A percentile compares a stretch with the other conserved stretches of the same genome.
Evolutionary conservation across 768 basidiomycete genomes (phyloP).

Genomic region (Phanerochaete sordida): DNA sequence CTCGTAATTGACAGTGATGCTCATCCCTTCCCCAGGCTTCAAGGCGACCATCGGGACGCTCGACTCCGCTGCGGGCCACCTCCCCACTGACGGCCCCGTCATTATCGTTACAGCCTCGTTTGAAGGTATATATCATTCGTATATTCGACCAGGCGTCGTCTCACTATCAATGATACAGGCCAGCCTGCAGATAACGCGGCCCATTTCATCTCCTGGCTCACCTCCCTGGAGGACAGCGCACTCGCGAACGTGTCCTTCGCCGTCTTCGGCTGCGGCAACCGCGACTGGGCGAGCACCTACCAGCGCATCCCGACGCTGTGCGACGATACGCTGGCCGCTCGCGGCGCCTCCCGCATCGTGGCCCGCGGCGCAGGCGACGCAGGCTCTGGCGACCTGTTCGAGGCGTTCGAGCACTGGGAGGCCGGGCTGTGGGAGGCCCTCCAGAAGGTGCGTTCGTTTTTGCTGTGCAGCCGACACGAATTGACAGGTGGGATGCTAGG

Average conservation of each 20-base stretch:
- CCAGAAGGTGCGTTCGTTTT: conserved; percentile 25
- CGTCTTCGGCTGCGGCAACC: conserved; percentile 49
- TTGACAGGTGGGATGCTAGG: not conserved
- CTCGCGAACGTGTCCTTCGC: conserved; percentile 34
- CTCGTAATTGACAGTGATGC: too few relatives aligned
- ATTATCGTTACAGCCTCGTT: conserved; percentile 45
- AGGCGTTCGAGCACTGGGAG: conserved; percentile 42
- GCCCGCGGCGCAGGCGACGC: conserved; percentile 41
- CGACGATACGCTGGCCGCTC: conserved; percentile 31
- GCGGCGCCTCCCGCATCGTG: conserved; percentile 34
- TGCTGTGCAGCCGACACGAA: not conserved
- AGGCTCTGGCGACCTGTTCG: conserved; percentile 37
- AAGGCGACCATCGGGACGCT: conserved; percentile 35
- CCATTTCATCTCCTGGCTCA: conserved; percentile 42
- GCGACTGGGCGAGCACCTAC: conserved; percentile 46
- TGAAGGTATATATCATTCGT: too few relatives aligned
- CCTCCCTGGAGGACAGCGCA: conserved; percentile 23
- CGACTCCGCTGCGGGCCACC: conserved; percentile 33
- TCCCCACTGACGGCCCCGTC: conserved; percentile 42
- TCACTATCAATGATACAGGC: too few relatives aligned
- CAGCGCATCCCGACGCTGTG: conserved; percentile 41
- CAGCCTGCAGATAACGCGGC: conserved; percentile 49
- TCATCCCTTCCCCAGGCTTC: conserved; percentile 30
- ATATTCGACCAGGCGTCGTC: too few relatives aligned
- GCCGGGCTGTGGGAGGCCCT: conserved; percentile 34